Evolutionary conservation across 2,329 filamentous ascomycete genomes (phyloP).

Genomic region (Claviceps humidiphila): DNA sequence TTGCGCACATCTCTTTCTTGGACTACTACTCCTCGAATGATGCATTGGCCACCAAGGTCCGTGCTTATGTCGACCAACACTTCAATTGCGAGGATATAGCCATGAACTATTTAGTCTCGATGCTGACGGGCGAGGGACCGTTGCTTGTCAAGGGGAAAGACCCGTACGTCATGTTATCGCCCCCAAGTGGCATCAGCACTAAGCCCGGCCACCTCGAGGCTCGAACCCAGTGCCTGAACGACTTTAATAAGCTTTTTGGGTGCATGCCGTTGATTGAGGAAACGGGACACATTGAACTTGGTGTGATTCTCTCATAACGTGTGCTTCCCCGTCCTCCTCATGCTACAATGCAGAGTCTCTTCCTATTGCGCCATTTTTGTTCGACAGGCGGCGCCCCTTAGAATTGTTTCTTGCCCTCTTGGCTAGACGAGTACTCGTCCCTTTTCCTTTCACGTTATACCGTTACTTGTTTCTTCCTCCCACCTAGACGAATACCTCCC

Average conservation of each 20-base stretch:
- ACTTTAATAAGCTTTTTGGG: constrained; percentile 19
- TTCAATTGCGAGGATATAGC: constrained; percentile 30
- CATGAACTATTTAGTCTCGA: constrained; percentile 22
- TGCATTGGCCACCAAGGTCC: constrained; percentile 17
- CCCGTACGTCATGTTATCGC: constrained; percentile 19
- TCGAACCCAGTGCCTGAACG: constrained; percentile 23
- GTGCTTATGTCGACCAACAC: constrained; percentile 23
- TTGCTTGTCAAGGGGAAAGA: constrained; percentile 21
- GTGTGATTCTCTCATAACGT: constrained; percentile 15
- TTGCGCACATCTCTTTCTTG: constrained; percentile 24
- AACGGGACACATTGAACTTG: constrained; percentile 20
- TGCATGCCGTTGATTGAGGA: constrained; percentile 23
- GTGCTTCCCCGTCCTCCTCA: not conserved
- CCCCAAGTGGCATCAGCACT: constrained; percentile 19
- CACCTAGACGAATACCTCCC: no score
- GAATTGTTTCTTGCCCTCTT: no score
- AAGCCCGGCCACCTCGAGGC: constrained; percentile 20
- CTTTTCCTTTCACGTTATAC: no score
- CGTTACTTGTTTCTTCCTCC: no score
- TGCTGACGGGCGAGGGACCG: constrained; percentile 21
- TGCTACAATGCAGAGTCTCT: not conserved
- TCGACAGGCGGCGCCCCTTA: not conserved
- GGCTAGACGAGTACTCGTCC: no score
- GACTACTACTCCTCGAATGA: constrained; percentile 26
- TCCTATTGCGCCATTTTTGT: not conserved